Percentiles rank a stretch among this genome's conserved stretches.
Evolutionary conservation across 148 eudicot genomes (phyloP).

Genomic region (Nepenthes mirabilis): DNA sequence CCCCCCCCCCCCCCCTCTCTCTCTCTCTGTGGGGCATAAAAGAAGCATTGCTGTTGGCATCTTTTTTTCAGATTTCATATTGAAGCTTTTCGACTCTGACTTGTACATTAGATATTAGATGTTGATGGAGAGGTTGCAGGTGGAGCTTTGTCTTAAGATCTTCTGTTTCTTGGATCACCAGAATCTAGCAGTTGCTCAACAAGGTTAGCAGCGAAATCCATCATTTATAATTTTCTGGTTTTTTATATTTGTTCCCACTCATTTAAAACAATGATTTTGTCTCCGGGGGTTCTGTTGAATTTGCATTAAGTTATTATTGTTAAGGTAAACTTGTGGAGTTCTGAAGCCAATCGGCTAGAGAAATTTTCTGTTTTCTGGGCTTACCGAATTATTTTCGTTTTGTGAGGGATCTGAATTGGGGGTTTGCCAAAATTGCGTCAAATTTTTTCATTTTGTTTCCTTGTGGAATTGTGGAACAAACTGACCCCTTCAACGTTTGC

Average conservation of each 20-base stretch:
- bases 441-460: not conserved
- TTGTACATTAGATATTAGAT: not conserved
- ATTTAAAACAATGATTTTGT: not conserved
- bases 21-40: no score
- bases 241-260: not conserved
- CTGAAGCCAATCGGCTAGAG: no score
- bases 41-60: not conserved
- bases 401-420: conserved; percentile 1
- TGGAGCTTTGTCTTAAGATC: conserved; percentile 50
- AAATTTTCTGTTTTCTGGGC: no score
- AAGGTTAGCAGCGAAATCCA: conserved; percentile 30
- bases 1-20: no score
- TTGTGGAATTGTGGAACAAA: not conserved
- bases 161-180: conserved; percentile 66
- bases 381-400: not conserved
- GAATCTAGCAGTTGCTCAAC: conserved; percentile 51
- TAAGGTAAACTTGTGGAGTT: no score
- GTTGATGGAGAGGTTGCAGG: conserved; percentile 55
- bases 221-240: not conserved
- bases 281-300: conserved; percentile 7
- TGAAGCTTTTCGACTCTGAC: not conserved
- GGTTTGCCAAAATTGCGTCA: not conserved
- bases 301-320: not conserved
- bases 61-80: not conserved
- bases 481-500: no score